These are phyloP conservation scores for Carex littledalei DNA, from an alignment of 176 grass and related monocot genomes.

Conservation along the genomic window DNA sequence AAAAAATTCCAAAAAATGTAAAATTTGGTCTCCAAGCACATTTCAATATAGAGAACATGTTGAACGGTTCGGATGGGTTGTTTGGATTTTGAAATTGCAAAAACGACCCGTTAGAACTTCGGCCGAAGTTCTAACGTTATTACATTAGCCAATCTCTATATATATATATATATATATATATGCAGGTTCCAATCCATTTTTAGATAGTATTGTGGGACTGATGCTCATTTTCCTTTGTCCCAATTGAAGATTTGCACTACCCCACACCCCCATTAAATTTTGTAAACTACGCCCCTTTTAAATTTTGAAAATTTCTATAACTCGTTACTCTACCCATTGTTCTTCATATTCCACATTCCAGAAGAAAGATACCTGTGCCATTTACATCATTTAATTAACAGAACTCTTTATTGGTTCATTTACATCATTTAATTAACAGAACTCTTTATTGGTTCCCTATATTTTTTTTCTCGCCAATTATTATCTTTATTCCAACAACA, in stretches of 20 bases:
- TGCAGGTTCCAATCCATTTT: not conserved
- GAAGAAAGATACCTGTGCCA: not conserved
- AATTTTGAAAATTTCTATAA: not conserved
- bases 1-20: too few species aligned
- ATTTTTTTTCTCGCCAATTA: not conserved
- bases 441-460: not conserved
- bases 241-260: not conserved
- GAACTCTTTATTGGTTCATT: not conserved
- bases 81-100: too few species aligned
- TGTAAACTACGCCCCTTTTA: too few species aligned
- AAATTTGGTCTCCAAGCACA: too few species aligned
- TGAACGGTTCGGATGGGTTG: too few species aligned
- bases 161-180: too few species aligned
- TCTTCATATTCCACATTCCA: not conserved
- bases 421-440: not conserved
- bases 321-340: not conserved
- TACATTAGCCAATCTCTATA: too few species aligned
- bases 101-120: too few species aligned
- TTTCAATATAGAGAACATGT: too few species aligned
- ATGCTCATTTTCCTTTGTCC: not conserved
- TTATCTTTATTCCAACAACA: not conserved
- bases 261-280: not conserved
- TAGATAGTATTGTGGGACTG: not conserved
- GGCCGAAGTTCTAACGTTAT: too few species aligned
- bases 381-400: not conserved